Conservation (phyloP, 306 rosid genomes). For the Canavalia ensiformis region DNA sequence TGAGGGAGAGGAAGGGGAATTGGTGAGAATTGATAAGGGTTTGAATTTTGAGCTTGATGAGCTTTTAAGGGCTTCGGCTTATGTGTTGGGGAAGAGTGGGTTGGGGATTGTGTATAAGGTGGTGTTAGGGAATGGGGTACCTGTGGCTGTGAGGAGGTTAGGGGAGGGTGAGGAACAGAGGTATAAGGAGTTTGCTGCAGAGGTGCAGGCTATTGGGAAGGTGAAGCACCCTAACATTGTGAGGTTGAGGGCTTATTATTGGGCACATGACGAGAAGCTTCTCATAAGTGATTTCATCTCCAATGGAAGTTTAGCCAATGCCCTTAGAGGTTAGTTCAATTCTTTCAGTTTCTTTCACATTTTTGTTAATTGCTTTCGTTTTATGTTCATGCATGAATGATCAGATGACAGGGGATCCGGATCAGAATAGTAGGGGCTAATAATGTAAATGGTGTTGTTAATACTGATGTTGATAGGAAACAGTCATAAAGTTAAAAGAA, state of each 20-base stretch:
- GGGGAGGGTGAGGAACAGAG: constrained; percentile 97
- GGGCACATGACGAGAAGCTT: constrained; percentile 99
- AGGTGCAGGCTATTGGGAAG: constrained; percentile 85
- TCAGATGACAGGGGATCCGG: not conserved
- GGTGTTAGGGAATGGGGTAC: constrained; percentile 89
- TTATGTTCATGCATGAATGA: not conserved
- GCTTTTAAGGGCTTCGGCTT: constrained; percentile 89
- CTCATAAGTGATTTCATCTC: constrained; percentile 91
- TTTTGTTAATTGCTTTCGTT: constrained; percentile 17
- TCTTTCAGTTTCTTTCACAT: constrained; percentile 9
- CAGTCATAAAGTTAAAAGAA: not conserved
- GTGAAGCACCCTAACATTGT: constrained; percentile 93
- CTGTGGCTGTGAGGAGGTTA: constrained; percentile 94
- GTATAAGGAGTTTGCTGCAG: constrained; percentile 90
- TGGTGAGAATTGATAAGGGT: constrained; percentile 90
- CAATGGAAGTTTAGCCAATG: constrained; percentile 78
- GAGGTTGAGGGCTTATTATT: constrained; percentile 86
- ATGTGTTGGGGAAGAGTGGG: constrained; percentile 97
- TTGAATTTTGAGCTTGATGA: constrained; percentile 91
- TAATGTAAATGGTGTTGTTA: not conserved
- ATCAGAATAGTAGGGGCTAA: too few species aligned
- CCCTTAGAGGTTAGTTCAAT: constrained; percentile 76
- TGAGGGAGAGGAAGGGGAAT: constrained; percentile 73
- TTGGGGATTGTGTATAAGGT: constrained; percentile 97
- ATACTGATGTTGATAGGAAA: constrained; percentile 13